Evolutionary conservation across 1,139 yeast species (phyloP).

Genomic region (Blastobotrys aristatus): DNA sequence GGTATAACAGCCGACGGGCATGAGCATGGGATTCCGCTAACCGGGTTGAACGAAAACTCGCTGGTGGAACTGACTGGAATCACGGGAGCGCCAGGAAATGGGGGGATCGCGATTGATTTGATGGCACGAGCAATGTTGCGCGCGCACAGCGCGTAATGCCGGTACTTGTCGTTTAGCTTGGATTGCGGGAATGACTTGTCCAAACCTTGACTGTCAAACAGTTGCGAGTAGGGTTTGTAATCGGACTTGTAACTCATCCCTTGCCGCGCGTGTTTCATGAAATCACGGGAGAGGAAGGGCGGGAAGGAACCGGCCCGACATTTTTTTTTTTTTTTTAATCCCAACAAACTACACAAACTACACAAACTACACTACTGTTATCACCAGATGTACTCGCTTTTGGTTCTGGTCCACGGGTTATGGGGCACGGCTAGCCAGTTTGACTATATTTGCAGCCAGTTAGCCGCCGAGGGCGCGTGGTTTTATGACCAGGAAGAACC

Average conservation of each 20-base stretch:
- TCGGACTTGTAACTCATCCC: too few relatives aligned
- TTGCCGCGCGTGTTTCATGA: neutral
- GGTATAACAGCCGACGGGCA: too few relatives aligned
- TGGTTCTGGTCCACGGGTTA: conserved; percentile 73
- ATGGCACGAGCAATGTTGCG: neutral
- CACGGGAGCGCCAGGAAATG: neutral
- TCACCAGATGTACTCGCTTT: conserved; percentile 34
- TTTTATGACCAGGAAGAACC: conserved; percentile 20
- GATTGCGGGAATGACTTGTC: too few relatives aligned
- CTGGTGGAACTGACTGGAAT: too few relatives aligned
- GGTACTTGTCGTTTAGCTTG: too few relatives aligned
- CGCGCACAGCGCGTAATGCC: too few relatives aligned
- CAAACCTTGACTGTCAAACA: neutral
- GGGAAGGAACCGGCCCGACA: too few relatives aligned
- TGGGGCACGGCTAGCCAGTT: conserved; percentile 78
- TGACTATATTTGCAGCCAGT: conserved; percentile 41
- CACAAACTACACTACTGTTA: too few relatives aligned
- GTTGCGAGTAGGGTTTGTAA: neutral
- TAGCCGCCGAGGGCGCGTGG: conserved; percentile 27
- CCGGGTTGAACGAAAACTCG: neutral
- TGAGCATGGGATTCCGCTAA: neutral
- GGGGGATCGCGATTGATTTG: neutral
- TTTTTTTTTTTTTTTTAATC: too few relatives aligned
- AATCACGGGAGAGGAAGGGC: too few relatives aligned
- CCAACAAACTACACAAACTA: too few relatives aligned